Base-by-base conservation (phyloP, 495 filamentous ascomycete genomes). In the Penicillium diatomitis region DNA sequence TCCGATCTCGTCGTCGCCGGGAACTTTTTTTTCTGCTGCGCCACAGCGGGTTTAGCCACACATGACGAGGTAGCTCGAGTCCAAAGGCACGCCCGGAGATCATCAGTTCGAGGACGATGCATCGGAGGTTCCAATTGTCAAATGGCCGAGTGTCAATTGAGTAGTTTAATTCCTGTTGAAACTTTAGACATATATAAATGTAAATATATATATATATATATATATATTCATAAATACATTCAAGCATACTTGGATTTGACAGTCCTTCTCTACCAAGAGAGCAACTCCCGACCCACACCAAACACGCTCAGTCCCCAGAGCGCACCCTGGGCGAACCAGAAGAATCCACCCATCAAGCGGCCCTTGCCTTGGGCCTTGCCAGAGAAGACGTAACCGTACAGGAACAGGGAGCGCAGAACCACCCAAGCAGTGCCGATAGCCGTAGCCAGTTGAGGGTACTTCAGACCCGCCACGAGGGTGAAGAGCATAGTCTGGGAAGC, bases 301-400 rank as follows among this genome's bases (percentile, higher is more conserved):
- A 72, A 70, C 8, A 65, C 69, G 48, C 55, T 66, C 64, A 79
- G 46, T 12, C 62, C 70, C 62, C 72, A 66, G 34, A 80, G 54
- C 28, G 57, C 74, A 36, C 62, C 47, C 63, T 79, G 73, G 20
- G 58, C 62, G 5, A 76, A 45, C 63, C 58, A 72, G 49, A 67
- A 72, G 39, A 58, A 39, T 0, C 30, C 49, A 4, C 74, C 76
- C 3, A 65, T 47, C 41, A 54, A 52, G 28, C 79, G 65, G 10
- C 78, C 78, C 52, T 65, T 66, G 10, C 77, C 78, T 47, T 72
- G 54, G 6, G 64, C 51, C 62, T 75, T 72, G 10, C 63, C 56
- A 20, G 63, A 66, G 48, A 67, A 67, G 3, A 69, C 71, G 53
- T 89, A 90, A n/a, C 84, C 86, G 9, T 68, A 49, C 12, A 79